These are phyloP conservation scores for Scleroderma citrinum DNA, from an alignment of 768 basidiomycete genomes.

Conservation along the genomic window DNA sequence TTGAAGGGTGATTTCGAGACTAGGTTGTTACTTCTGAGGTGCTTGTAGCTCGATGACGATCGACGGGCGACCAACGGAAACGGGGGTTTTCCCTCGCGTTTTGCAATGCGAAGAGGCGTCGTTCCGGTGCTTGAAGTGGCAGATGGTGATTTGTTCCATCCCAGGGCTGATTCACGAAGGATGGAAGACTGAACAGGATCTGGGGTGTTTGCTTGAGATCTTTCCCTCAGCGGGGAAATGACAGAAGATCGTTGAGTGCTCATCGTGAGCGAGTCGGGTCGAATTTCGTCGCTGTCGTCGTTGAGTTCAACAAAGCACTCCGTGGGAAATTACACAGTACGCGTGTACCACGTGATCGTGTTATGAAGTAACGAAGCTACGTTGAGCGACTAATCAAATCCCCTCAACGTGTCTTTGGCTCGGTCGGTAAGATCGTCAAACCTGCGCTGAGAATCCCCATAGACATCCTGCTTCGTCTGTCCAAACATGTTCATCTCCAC, in stretches of 20 bases:
- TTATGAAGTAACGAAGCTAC: no score
- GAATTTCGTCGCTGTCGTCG: slow-evolving; percentile 8
- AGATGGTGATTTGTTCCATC: slow-evolving; percentile 48
- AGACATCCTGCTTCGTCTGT: no score
- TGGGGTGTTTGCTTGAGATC: slow-evolving; percentile 55
- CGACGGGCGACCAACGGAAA: slow-evolving; percentile 59
- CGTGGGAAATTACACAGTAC: slow-evolving; percentile 10
- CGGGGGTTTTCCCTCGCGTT: slow-evolving; percentile 48
- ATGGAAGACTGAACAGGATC: slow-evolving; percentile 62
- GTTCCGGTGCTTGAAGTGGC: slow-evolving; percentile 28
- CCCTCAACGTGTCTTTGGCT: no score
- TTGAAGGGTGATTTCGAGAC: slow-evolving; percentile 87
- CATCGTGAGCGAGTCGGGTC: slow-evolving; percentile 20
- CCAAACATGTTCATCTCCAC: no score
- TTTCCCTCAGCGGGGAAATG: slow-evolving; percentile 51
- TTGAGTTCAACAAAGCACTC: slow-evolving; percentile 8
- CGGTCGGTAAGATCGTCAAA: no score
- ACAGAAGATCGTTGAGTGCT: slow-evolving; percentile 19
- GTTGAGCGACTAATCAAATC: no score
- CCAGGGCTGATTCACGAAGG: slow-evolving; percentile 56
- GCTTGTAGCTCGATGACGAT: slow-evolving; percentile 72
- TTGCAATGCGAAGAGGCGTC: slow-evolving; percentile 70
- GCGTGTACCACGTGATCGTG: slow-evolving; percentile 11
- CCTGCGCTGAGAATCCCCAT: no score
- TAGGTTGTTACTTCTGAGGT: slow-evolving; percentile 69